Base-by-base conservation (phyloP, 495 filamentous ascomycete genomes). In the Tuber brumale region DNA sequence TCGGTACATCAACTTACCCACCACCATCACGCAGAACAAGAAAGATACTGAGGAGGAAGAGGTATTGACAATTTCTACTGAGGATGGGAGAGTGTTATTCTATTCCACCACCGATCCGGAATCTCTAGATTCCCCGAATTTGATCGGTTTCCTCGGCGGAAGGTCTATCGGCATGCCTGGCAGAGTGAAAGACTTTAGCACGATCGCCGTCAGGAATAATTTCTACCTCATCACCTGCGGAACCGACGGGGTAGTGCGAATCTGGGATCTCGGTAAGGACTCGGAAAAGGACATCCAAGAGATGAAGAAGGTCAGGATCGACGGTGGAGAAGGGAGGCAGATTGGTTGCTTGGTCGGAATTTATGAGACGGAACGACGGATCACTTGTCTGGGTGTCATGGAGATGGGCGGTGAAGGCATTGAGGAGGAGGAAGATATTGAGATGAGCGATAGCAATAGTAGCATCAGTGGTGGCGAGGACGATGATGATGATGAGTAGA, bases 321-420 rank as follows among this genome's bases (percentile, higher is more conserved):
- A 73, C n/a, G 82, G 77, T 27, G 75, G 72, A 66, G 83, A 78
- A 73, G 84, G 78, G 77, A 76, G 70, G 76, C 90, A 92, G 78
- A 85, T 93, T 37, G 95, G 94, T 45, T 87, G 85, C 76, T 84
- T 97, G 51, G 81, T 97, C 69, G 94, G 89, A 19, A 91, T 89
- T 73, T 94, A 94, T 78, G 91, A 93, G 83, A 97, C 94, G 12
- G 90, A 91, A 45, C 92, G 94, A 83, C 88, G 95, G 70, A 94
- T 99, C 76, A 99, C 94, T 18, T 99, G 95, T 83, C 75, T 99
- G 78, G 89, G 87, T 75, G 91, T 92, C 69, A 98, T 97, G 83
- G 85, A 92, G 75, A 97, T 98, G 94, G 81, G 81, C 43, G 83
- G 70, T 21, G 80, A 75, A 71, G 76, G 77, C 37, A 70, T 75